Conservation (phyloP, 1,139 yeast genomes). For the Lodderomyces elongisporus region DNA sequence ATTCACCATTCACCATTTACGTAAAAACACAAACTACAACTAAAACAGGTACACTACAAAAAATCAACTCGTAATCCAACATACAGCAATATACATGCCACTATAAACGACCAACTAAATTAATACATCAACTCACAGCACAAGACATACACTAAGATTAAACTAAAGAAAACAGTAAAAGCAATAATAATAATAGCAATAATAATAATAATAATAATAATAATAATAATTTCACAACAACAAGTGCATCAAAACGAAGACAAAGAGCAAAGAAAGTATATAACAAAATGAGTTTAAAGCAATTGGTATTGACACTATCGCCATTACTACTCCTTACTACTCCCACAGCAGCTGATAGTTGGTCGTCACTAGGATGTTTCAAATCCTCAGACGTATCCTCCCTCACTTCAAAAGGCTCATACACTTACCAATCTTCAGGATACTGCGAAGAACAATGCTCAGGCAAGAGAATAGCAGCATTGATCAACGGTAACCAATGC, state of each 20-base stretch:
- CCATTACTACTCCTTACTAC: neutral
- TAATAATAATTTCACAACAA: too few species aligned
- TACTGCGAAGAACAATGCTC: constrained; percentile 46
- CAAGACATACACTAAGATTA: too few species aligned
- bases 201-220: too few species aligned
- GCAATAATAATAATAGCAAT: too few species aligned
- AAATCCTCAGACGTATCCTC: constrained; percentile 20
- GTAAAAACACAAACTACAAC: too few species aligned
- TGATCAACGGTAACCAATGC: constrained; percentile 50
- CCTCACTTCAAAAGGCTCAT: constrained; percentile 25
- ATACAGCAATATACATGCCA: too few species aligned
- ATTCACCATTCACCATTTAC: too few species aligned
- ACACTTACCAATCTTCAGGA: constrained; percentile 47
- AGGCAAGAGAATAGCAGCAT: constrained; percentile 48
- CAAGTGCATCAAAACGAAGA: constrained; percentile 2
- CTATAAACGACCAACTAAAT: too few species aligned
- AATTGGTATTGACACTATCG: neutral
- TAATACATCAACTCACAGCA: too few species aligned
- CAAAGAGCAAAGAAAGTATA: neutral
- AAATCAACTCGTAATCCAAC: too few species aligned
- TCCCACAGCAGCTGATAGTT: constrained; percentile 7
- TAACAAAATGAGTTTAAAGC: neutral
- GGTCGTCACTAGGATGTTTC: constrained; percentile 34
- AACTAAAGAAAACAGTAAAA: too few species aligned
- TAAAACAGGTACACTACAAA: too few species aligned